phyloP scores from a whole-genome alignment of 2,329 filamentous ascomycete species.

The Acephala macrosclerotiorum region DNA sequence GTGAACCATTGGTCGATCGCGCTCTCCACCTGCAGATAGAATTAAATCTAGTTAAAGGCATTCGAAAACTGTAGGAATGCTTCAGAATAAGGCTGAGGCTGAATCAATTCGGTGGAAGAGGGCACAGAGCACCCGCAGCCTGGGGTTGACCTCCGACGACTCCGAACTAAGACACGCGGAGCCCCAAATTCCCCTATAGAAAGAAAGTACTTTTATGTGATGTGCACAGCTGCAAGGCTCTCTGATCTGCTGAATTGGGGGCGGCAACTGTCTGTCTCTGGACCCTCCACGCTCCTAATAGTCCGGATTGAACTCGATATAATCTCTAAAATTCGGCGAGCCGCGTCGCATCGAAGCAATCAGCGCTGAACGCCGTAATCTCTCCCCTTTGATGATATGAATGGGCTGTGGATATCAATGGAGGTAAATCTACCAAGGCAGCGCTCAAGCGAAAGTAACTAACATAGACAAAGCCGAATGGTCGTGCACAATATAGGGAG shows the following conservation, averaged over 20 bases:
- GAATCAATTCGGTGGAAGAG: neutral
- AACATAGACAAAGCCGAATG: neutral
- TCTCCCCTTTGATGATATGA: too few species aligned
- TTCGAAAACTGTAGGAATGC: too few species aligned
- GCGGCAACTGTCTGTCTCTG: neutral
- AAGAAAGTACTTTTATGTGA: neutral
- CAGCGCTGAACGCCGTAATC: too few species aligned
- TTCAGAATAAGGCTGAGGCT: neutral
- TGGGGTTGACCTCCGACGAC: too few species aligned
- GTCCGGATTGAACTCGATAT: neutral
- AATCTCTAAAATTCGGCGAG: neutral
- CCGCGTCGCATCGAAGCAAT: neutral
- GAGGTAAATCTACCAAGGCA: neutral
- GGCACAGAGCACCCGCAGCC: too few species aligned
- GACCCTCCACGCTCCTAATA: neutral
- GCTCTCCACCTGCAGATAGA: neutral
- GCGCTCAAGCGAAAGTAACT: neutral
- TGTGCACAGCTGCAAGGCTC: neutral
- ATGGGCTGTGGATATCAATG: neutral
- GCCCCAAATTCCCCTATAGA: neutral
- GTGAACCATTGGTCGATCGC: neutral
- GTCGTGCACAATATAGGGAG: neutral
- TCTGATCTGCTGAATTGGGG: neutral
- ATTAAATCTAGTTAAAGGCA: neutral
- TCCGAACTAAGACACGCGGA: neutral